phyloP scores from a whole-genome alignment of 495 filamentous ascomycete species.

The Aspergillus affinis region DNA sequence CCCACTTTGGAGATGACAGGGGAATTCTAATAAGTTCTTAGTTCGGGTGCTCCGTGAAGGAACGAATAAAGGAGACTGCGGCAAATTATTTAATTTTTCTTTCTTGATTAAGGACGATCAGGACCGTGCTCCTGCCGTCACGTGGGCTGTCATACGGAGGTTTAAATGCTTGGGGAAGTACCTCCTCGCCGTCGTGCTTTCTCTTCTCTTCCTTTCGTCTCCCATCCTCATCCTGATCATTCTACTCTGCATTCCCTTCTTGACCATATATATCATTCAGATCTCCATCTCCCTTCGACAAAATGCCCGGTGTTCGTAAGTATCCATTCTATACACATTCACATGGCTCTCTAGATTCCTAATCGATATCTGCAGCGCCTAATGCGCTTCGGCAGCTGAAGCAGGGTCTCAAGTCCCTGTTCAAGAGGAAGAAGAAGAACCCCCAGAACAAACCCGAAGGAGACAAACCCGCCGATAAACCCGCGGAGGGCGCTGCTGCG shows the following conservation, averaged over 20 bases:
- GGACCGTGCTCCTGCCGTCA: neutral
- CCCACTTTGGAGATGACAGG: neutral
- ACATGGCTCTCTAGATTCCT: constrained; percentile 6
- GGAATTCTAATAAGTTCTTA: neutral
- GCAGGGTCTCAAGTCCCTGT: constrained; percentile 29
- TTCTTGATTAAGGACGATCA: neutral
- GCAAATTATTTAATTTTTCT: neutral
- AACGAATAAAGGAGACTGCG: neutral
- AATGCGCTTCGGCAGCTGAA: constrained; percentile 26
- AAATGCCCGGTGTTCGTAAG: constrained; percentile 33
- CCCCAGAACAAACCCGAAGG: constrained; percentile 5
- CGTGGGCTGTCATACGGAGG: neutral
- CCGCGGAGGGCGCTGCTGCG: constrained; percentile 10
- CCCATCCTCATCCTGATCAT: neutral
- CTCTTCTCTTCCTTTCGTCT: neutral
- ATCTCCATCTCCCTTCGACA: neutral
- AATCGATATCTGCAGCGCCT: constrained; percentile 20
- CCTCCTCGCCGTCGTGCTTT: neutral
- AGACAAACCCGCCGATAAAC: constrained; percentile 14
- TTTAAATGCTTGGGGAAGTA: neutral
- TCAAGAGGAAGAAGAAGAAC: constrained; percentile 30
- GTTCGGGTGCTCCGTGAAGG: no score
- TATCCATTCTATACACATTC: neutral
- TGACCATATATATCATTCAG: neutral
- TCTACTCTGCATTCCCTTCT: no score